Conservation (phyloP, 75 land plant species). For the Pinus tabuliformis region DNA sequence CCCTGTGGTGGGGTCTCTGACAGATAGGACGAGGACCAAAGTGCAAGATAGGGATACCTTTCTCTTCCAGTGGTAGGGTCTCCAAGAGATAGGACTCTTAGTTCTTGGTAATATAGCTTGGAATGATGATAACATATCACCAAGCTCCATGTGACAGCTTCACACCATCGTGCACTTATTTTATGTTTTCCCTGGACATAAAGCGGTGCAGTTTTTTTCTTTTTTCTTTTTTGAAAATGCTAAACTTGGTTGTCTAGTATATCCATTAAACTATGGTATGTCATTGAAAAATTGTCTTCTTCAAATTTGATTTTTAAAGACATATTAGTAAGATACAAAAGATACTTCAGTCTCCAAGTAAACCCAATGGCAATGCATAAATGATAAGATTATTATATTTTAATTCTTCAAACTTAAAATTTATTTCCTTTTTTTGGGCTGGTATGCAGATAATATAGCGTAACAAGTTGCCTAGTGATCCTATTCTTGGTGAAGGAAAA, state of each 20-base stretch:
- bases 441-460: constrained; percentile 87
- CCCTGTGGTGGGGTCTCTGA: too few species aligned
- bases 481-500: constrained; percentile 89
- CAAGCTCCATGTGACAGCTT: too few species aligned
- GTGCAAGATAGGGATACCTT: too few species aligned
- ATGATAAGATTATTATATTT: not conserved
- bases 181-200: too few species aligned
- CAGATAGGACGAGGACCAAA: too few species aligned
- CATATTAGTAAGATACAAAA: not conserved
- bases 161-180: too few species aligned
- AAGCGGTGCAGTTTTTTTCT: too few species aligned
- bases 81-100: too few species aligned
- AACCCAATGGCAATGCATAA: not conserved
- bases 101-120: too few species aligned
- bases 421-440: not conserved
- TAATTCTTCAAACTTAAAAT: not conserved
- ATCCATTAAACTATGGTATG: not conserved
- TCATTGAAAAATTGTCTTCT: not conserved
- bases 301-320: not conserved
- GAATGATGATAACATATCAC: too few species aligned
- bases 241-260: not conserved
- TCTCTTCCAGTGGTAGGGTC: too few species aligned
- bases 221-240: too few species aligned
- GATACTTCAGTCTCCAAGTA: not conserved
- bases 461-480: constrained; percentile 84